These are phyloP conservation scores for Gnomoniopsis sp. DNA, from an alignment of 2,329 filamentous ascomycete species.

Conservation along the genomic window DNA sequence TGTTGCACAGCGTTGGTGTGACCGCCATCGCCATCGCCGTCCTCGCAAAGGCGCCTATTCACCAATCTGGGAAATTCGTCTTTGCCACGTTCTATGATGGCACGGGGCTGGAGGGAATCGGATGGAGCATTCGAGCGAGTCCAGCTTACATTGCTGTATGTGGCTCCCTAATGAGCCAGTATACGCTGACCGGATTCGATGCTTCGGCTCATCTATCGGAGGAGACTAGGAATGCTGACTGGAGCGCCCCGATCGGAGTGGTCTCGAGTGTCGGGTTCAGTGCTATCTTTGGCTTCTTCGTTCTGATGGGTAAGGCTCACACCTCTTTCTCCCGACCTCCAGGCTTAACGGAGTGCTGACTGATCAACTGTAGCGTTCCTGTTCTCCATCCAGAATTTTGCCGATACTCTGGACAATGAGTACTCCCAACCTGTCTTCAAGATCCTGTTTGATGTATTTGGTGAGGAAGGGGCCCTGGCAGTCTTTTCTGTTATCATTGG, in stretches of 20 bases:
- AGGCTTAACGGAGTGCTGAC: not conserved
- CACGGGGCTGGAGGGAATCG: slow-evolving; percentile 42
- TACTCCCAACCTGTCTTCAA: slow-evolving; percentile 55
- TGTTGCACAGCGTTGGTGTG: slow-evolving; percentile 52
- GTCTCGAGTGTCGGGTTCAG: slow-evolving; percentile 54
- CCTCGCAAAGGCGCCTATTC: slow-evolving; percentile 53
- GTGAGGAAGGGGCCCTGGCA: slow-evolving; percentile 51
- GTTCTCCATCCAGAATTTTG: slow-evolving; percentile 58
- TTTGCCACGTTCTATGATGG: slow-evolving; percentile 53
- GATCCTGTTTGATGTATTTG: slow-evolving; percentile 55
- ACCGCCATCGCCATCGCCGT: slow-evolving; percentile 51
- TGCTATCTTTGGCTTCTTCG: slow-evolving; percentile 56
- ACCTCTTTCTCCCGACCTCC: no score
- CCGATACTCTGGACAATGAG: slow-evolving; percentile 38
- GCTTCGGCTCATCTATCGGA: slow-evolving; percentile 55
- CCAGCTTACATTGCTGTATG: slow-evolving; percentile 53
- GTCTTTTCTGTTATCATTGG: slow-evolving; percentile 52
- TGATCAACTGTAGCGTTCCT: slow-evolving; percentile 37
- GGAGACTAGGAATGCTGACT: slow-evolving; percentile 53
- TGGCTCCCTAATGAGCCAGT: slow-evolving; percentile 52
- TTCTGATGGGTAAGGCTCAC: slow-evolving; percentile 42
- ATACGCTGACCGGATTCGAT: slow-evolving; percentile 48
- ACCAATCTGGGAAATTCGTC: slow-evolving; percentile 51
- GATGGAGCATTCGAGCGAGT: slow-evolving; percentile 51
- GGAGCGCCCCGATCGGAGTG: slow-evolving; percentile 56